Percentiles rank a stretch among this genome's conserved stretches.
Evolutionary conservation across 768 basidiomycete species (phyloP).

Genomic region (Boletus vermiculosoides): DNA sequence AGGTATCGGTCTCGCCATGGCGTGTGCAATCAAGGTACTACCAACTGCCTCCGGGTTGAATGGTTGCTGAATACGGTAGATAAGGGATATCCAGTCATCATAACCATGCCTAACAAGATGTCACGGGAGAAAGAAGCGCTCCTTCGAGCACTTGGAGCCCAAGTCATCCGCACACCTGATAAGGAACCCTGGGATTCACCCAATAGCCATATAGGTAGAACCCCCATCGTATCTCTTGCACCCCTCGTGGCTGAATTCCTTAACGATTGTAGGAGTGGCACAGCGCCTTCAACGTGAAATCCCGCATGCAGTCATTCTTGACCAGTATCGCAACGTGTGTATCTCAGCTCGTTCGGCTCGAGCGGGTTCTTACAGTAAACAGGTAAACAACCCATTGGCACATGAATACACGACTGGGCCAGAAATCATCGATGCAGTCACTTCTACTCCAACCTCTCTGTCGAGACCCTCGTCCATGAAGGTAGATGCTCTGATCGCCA

Average conservation of each 20-base stretch:
- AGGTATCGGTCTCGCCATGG: conserved; percentile 94
- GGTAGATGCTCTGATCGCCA: conserved; percentile 79
- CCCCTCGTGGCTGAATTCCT: conserved; percentile 84
- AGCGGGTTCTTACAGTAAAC: neutral
- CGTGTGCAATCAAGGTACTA: conserved; percentile 88
- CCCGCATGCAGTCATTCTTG: conserved; percentile 83
- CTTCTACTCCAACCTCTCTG: conserved; percentile 59
- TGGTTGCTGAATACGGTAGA: conserved; percentile 71
- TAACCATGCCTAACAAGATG: conserved; percentile 95
- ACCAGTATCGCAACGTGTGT: conserved; percentile 83
- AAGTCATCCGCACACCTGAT: conserved; percentile 91
- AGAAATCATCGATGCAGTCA: conserved; percentile 83
- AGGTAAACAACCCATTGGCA: conserved; percentile 85
- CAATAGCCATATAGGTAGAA: conserved; percentile 88
- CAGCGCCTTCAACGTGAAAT: conserved; percentile 72
- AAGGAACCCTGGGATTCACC: conserved; percentile 87
- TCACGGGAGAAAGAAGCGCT: conserved; percentile 92
- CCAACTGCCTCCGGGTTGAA: conserved; percentile 16
- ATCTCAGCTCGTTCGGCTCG: neutral
- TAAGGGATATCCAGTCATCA: conserved; percentile 91
- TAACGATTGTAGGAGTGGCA: conserved; percentile 85
- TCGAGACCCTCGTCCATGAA: conserved; percentile 63
- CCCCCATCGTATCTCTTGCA: conserved; percentile 29
- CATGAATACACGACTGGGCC: conserved; percentile 90
- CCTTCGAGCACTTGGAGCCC: conserved; percentile 87